Conservation (phyloP, 257 asterid genomes). For the Handroanthus guayacan region DNA sequence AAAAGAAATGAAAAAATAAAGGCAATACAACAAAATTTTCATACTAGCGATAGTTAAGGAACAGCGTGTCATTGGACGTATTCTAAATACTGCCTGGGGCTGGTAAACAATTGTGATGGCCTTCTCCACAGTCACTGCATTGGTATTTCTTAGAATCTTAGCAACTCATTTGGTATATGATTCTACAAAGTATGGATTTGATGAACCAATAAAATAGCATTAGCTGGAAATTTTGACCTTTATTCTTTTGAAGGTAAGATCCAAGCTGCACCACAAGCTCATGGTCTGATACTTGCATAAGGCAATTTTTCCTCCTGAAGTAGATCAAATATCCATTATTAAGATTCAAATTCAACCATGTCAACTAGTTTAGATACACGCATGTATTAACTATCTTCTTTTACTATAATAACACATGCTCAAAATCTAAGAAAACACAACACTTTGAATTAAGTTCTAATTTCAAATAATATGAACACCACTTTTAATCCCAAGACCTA, state of each 20-base stretch:
- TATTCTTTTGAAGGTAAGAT: constrained; percentile 70
- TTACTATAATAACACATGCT: too few relatives aligned
- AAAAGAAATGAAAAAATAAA: constrained; percentile 2
- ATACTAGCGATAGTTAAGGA: constrained; percentile 94
- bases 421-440: too few relatives aligned
- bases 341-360: too few relatives aligned
- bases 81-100: constrained; percentile 96
- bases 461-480: too few relatives aligned
- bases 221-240: constrained; percentile 53
- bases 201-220: background rate
- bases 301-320: too few relatives aligned
- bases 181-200: background rate
- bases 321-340: too few relatives aligned
- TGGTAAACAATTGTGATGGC: constrained; percentile 85
- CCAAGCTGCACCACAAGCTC: constrained; percentile 88
- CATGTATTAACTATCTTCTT: too few relatives aligned
- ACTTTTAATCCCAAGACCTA: too few relatives aligned
- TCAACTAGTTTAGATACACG: too few relatives aligned
- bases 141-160: constrained; percentile 25
- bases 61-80: constrained; percentile 95
- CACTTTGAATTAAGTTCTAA: too few relatives aligned
- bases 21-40: constrained; percentile 14
- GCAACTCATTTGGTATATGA: constrained; percentile 30
- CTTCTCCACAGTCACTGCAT: constrained; percentile 95
- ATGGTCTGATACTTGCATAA: constrained; percentile 77